Base-by-base conservation (phyloP, 108 stramenopile species). In the Bacterosira constricta region DNA sequence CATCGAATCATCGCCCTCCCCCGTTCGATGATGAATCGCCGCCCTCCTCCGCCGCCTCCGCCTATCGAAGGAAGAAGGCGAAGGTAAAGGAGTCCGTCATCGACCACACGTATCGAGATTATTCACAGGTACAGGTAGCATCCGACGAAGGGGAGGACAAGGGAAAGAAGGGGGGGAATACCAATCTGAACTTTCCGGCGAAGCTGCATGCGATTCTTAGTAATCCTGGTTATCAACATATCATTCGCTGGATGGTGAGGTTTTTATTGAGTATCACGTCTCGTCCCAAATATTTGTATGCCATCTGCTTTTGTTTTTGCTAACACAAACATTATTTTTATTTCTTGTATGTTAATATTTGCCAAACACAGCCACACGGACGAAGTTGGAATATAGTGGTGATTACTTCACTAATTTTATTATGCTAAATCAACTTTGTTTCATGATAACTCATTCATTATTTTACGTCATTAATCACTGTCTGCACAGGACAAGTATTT, bases 151-250 rank as follows among this genome's bases (percentile, higher is more conserved):
- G 38, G 3, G 53, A 58, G 4, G 13, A 51, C 5, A 20, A 34
- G 0, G 35, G 37, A 3, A 18, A 56, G 3, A 27, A 57, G 3
- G 61, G 17, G 13, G 13, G 17, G 30, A 31, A 54, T 1, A 11
- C 12, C 15, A 2, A 18, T 34, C 32, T 26, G 10, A 64, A 26
- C 29, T 87, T 88, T 50, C 83, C 83, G 20, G 68, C 79, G 32
- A 88, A 88, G 67, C 66, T 88, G 34, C 85, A 88, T 50, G 56
- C 31, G 4, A 86, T 88, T 44, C 50, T 88, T 18, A 71, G 66
- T 37, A 83, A 86, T 57, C 85, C 85, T 13, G 70, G 56, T 17
- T 86, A 81, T 69, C 65, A 67, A 21, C 80, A 88, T 39, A 67
- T 70, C 36, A 83, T 88, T 54, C 56, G 71, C 30, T 88, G 88